Evolutionary conservation across 805 yeast genomes (phyloP).

Genomic region (Schizosaccharomyces octosporus): DNA sequence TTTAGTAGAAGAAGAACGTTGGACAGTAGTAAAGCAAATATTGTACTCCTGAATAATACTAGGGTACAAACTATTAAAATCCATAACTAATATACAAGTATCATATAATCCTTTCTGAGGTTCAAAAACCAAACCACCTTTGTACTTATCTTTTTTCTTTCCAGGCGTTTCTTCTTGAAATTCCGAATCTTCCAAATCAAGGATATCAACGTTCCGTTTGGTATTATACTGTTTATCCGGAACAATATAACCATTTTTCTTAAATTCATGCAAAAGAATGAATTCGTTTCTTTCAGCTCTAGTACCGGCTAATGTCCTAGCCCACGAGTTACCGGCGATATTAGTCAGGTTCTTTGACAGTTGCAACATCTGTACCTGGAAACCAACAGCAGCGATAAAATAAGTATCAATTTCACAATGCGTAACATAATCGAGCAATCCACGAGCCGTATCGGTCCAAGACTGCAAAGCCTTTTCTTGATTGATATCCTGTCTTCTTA

Average conservation of each 20-base stretch:
- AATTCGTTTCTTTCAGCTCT: conserved; percentile 89
- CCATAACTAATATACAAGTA: conserved; percentile 79
- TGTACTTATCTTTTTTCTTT: conserved; percentile 47
- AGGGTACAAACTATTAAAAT: conserved; percentile 90
- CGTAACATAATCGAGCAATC: conserved; percentile 41
- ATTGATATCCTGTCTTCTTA: conserved; percentile 41
- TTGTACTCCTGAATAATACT: conserved; percentile 91
- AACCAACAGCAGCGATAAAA: conserved; percentile 54
- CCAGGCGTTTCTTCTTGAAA: conserved; percentile 13
- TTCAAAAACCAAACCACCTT: conserved; percentile 89
- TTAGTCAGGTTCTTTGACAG: conserved; percentile 76
- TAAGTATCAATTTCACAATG: conserved; percentile 44
- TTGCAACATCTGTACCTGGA: conserved; percentile 62
- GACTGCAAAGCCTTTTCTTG: conserved; percentile 26
- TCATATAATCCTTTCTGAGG: conserved; percentile 89
- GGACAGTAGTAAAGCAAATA: conserved; percentile 89
- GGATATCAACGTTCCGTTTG: conserved; percentile 11
- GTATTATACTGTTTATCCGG: conserved; percentile 43
- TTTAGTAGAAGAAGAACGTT: conserved; percentile 21
- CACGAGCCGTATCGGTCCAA: conserved; percentile 33
- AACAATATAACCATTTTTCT: conserved; percentile 50
- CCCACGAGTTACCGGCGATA: conserved; percentile 93
- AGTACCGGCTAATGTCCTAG: conserved; percentile 80
- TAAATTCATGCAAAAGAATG: conserved; percentile 76
- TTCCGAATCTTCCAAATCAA: conserved; percentile 13